These are phyloP conservation scores for Ogataea dorogensis DNA, from an alignment of 805 yeast genomes.

Conservation along the genomic window DNA sequence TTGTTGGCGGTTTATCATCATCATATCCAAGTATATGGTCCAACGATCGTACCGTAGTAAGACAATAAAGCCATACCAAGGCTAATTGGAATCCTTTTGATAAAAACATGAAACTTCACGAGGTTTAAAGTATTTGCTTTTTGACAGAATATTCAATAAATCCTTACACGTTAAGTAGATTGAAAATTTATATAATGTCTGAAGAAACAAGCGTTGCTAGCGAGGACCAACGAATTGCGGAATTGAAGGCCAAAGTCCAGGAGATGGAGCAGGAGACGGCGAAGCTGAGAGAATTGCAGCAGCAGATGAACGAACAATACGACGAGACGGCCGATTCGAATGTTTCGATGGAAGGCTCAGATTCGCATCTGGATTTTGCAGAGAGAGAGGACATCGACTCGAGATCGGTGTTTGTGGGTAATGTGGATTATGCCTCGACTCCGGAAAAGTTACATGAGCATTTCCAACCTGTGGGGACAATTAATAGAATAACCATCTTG, in stretches of 20 bases:
- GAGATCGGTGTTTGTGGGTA: constrained; percentile 77
- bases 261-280: constrained; percentile 66
- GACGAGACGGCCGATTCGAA: constrained; percentile 14
- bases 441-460: constrained; percentile 78
- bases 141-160: constrained; percentile 1
- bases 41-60: not conserved
- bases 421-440: constrained; percentile 75
- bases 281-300: constrained; percentile 57
- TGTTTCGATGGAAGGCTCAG: constrained; percentile 17
- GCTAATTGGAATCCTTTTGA: no score
- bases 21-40: constrained; percentile 9
- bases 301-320: constrained; percentile 21
- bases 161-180: constrained; percentile 3
- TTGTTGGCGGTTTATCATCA: constrained; percentile 29
- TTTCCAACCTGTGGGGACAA: constrained; percentile 67
- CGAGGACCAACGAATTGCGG: constrained; percentile 31
- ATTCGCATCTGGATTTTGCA: constrained; percentile 23
- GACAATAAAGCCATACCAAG: no score
- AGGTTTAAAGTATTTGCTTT: constrained; percentile 1
- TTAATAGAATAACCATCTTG: constrained; percentile 77
- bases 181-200: constrained; percentile 6
- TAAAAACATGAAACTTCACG: no score
- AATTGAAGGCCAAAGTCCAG: constrained; percentile 44
- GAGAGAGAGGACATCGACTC: constrained; percentile 67
- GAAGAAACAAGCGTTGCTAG: constrained; percentile 5